Evolutionary conservation across 1,284 basidiomycete genomes (phyloP).

Genomic region (Meripilus lineatus): DNA sequence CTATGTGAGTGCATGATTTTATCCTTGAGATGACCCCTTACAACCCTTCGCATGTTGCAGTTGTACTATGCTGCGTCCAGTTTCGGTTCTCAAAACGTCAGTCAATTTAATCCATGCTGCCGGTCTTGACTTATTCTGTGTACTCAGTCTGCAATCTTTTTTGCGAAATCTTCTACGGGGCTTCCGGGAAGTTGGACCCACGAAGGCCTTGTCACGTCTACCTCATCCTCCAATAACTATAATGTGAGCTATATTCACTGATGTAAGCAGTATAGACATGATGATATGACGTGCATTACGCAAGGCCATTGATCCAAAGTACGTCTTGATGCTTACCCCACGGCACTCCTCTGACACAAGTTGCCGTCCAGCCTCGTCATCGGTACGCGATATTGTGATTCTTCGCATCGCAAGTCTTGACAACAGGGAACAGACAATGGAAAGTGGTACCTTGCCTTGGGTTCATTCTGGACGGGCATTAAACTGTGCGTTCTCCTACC

Average conservation of each 20-base stretch:
- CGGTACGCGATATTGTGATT: slow-evolving; percentile 3
- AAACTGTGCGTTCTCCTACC: slow-evolving; percentile 29
- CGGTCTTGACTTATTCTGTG: not conserved
- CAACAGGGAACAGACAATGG: slow-evolving; percentile 6
- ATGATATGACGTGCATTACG: not conserved
- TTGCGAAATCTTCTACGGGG: slow-evolving; percentile 43
- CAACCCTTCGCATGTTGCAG: slow-evolving; percentile 16
- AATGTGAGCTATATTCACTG: slow-evolving; percentile 42
- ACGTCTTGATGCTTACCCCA: slow-evolving; percentile 9
- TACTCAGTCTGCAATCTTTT: slow-evolving; percentile 47
- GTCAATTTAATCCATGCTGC: slow-evolving; percentile 6
- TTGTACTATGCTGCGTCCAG: slow-evolving; percentile 41
- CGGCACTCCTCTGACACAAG: not conserved
- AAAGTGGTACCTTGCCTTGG: slow-evolving; percentile 42
- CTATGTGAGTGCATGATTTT: slow-evolving; percentile 28
- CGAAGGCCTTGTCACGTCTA: slow-evolving; percentile 45
- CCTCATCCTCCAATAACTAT: slow-evolving; percentile 35
- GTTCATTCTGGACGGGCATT: slow-evolving; percentile 52
- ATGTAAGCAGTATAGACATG: not conserved
- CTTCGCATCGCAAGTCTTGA: not conserved
- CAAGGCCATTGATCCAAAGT: slow-evolving; percentile 57
- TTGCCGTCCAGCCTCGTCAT: slow-evolving; percentile 18
- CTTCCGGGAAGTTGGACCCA: slow-evolving; percentile 43
- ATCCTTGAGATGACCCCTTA: not conserved
- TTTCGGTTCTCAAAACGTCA: slow-evolving; percentile 45